Evolutionary conservation across 2,329 filamentous ascomycete species (phyloP).

Genomic region (Epichloe hybrida): DNA sequence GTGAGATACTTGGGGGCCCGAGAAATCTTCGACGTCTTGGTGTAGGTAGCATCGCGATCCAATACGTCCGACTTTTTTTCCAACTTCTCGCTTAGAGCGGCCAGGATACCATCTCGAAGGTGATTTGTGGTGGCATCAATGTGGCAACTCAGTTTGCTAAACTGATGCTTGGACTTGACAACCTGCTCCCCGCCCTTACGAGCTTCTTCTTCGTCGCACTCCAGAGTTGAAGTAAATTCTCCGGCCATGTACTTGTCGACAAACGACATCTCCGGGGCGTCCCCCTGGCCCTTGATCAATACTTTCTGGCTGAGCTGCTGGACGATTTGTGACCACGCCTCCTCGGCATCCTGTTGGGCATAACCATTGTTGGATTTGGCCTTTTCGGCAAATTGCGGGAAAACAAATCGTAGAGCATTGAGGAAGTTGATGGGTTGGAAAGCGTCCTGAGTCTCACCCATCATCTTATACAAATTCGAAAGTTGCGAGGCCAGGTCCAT

Average conservation of each 20-base stretch:
- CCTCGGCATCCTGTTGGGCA: slow-evolving; percentile 97
- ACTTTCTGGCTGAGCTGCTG: slow-evolving; percentile 70
- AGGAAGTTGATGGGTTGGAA: slow-evolving; percentile 76
- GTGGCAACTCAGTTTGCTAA: slow-evolving; percentile 86
- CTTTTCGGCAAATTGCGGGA: slow-evolving; percentile 87
- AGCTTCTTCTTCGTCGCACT: slow-evolving; percentile 72
- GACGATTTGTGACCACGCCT: slow-evolving; percentile 94
- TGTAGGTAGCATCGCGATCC: slow-evolving; percentile 69
- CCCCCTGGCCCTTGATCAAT: slow-evolving; percentile 42
- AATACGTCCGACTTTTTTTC: slow-evolving; percentile 76
- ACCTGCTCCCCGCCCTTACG: slow-evolving; percentile 61
- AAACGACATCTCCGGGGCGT: slow-evolving; percentile 49
- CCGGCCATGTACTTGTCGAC: slow-evolving; percentile 86
- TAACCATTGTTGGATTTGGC: slow-evolving; percentile 71
- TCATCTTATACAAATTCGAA: slow-evolving; percentile 72
- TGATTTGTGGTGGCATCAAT: slow-evolving; percentile 83
- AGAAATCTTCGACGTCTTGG: slow-evolving; percentile 80
- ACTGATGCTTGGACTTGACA: slow-evolving; percentile 54
- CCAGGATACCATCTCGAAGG: slow-evolving; percentile 72
- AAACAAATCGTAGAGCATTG: slow-evolving; percentile 61
- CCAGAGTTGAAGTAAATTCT: slow-evolving; percentile 61
- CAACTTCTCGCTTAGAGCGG: slow-evolving; percentile 72
- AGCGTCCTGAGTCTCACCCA: slow-evolving; percentile 80
- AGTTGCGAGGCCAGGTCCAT: slow-evolving; percentile 66
- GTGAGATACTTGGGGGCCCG: slow-evolving; percentile 89